Evolutionary conservation across 2,329 filamentous ascomycete genomes (phyloP).

Genomic region (Epichloe scottii): DNA sequence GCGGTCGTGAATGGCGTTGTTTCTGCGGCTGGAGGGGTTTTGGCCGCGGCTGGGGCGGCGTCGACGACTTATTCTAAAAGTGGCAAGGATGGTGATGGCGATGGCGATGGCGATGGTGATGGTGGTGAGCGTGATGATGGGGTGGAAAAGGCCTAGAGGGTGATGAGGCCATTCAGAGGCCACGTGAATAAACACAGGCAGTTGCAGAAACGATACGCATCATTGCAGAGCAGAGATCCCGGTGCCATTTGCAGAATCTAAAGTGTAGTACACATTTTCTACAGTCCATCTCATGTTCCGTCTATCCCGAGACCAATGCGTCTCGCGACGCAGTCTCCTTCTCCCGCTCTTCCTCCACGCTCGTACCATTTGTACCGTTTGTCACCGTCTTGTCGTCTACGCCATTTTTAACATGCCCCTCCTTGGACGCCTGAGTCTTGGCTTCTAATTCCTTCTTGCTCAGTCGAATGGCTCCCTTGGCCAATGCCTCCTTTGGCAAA

Average conservation of each 20-base stretch:
- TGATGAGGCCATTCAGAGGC: no score
- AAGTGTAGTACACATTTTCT: no score
- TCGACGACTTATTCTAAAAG: background rate
- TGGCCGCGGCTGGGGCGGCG: background rate
- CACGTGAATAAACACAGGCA: no score
- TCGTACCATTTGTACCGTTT: background rate
- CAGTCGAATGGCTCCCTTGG: conserved; percentile 62
- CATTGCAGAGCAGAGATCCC: no score
- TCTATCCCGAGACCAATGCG: conserved; percentile 1
- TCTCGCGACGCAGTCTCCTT: background rate
- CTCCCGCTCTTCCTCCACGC: background rate
- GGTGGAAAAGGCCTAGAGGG: background rate
- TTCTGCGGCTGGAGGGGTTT: conserved; percentile 4
- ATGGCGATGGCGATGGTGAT: background rate
- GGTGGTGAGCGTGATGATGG: background rate
- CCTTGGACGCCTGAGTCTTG: conserved; percentile 5
- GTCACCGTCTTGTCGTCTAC: conserved; percentile 10
- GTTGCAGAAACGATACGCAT: no score
- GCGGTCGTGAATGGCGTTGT: conserved; percentile 10
- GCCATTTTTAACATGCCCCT: conserved; percentile 15
- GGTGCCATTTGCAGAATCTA: no score
- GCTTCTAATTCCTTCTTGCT: conserved; percentile 52
- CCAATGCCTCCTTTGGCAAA: conserved; percentile 74
- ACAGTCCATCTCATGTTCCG: background rate
- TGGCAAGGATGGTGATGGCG: background rate